A percentile compares a stretch with the other conserved stretches of the same genome.
Conservation (phyloP, 2,329 filamentous ascomycete species). For the Xylariales sp. region DNA sequence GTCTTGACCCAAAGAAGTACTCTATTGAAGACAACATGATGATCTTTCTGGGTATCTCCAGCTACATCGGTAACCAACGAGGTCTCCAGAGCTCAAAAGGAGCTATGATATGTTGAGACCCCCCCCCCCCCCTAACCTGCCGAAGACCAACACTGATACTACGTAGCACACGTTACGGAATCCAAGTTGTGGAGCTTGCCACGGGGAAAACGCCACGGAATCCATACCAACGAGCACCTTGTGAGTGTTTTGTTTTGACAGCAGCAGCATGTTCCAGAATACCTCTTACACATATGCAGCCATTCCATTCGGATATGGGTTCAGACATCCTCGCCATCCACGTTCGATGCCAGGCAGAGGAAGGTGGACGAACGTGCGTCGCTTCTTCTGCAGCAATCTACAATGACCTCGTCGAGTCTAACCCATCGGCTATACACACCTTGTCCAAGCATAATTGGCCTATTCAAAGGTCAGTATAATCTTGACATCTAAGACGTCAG, state of each 20-base stretch:
- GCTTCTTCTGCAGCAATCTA: slow-evolving; percentile 39
- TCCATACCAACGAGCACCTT: slow-evolving; percentile 42
- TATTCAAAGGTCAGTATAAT: slow-evolving; percentile 39
- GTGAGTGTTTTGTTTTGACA: slow-evolving; percentile 24
- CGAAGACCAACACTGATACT: too few species aligned
- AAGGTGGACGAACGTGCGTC: slow-evolving; percentile 42
- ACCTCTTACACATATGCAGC: too few species aligned
- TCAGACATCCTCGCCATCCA: slow-evolving; percentile 42
- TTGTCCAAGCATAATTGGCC: slow-evolving; percentile 40
- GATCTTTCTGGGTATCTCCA: slow-evolving; percentile 52
- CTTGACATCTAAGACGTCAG: neutral
- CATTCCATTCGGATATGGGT: slow-evolving; percentile 3
- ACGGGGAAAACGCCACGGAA: slow-evolving; percentile 40
- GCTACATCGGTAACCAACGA: slow-evolving; percentile 50
- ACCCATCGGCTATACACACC: slow-evolving; percentile 33
- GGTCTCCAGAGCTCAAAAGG: slow-evolving; percentile 46
- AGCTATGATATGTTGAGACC: slow-evolving; percentile 28
- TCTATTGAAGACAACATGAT: slow-evolving; percentile 49
- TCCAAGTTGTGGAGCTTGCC: slow-evolving; percentile 41
- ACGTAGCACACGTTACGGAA: slow-evolving; percentile 47
- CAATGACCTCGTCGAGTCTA: slow-evolving; percentile 33
- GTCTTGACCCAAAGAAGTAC: slow-evolving; percentile 43
- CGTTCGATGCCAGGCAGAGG: slow-evolving; percentile 36
- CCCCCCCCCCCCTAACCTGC: too few species aligned
- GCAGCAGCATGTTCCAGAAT: too few species aligned